These are phyloP conservation scores for Gillenia trifoliata DNA, from an alignment of 306 rosid genomes.

Conservation along the genomic window DNA sequence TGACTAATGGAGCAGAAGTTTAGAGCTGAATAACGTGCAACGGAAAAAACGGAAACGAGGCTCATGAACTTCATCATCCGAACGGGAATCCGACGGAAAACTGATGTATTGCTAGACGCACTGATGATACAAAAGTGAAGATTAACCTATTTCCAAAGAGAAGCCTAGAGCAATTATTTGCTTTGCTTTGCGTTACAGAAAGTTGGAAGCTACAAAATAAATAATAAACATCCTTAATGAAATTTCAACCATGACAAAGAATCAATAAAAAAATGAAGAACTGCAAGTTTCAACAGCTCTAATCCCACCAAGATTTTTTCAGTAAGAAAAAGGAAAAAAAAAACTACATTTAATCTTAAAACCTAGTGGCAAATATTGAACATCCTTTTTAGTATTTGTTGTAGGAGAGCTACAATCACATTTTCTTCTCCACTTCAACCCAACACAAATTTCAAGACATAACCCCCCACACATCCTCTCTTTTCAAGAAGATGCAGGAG, in stretches of 20 bases:
- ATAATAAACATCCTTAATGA: conserved; percentile 36
- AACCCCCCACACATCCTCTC: conserved; percentile 49
- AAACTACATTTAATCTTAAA: conserved; percentile 65
- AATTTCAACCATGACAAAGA: conserved; percentile 62
- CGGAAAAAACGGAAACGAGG: background rate
- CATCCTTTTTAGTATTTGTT: conserved; percentile 69
- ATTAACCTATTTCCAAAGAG: background rate
- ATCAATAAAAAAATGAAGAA: conserved; percentile 81
- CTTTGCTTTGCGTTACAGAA: background rate
- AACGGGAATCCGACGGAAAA: too few relatives aligned
- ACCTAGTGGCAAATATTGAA: conserved; percentile 89
- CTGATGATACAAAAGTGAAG: background rate
- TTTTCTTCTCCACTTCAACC: conserved; percentile 72
- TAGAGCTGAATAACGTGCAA: background rate
- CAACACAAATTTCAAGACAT: conserved; percentile 61
- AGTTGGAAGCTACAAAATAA: conserved; percentile 1
- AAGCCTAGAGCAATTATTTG: conserved; percentile 1
- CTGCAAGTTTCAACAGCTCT: conserved; percentile 71
- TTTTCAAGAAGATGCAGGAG: conserved; percentile 38
- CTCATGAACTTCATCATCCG: too few relatives aligned
- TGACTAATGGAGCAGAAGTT: background rate
- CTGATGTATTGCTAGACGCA: too few relatives aligned
- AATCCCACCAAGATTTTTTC: conserved; percentile 55
- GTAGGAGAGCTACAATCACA: conserved; percentile 93
- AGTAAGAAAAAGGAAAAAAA: conserved; percentile 9